Evolutionary conservation across 495 filamentous ascomycete genomes (phyloP), one percentile per base, ranked within the genome.

Genomic region (Penicillium coffeae): DNA sequence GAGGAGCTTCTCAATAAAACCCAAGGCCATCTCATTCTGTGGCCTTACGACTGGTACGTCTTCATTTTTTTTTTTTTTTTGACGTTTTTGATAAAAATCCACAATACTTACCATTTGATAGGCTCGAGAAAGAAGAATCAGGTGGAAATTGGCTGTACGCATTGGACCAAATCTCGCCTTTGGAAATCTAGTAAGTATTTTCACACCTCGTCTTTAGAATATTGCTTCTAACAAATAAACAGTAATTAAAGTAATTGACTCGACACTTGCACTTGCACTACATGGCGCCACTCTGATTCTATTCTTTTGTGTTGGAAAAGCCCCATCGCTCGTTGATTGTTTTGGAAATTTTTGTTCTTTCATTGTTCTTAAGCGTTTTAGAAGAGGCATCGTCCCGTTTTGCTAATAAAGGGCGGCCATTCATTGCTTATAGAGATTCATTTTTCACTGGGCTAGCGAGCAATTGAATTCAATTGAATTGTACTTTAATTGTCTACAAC

Each of bases 121-220:
- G 78, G 83, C 80, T 98, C 39, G 79, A 80, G 44, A 85, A 84
- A 55, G 94, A 96, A 69, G 93, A 96, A 71, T 80, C 84, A 56
- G 88, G 86, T 52, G 90, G 89, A 33, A 95, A 96, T 63, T 98
- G 94, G 94, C 81, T 97, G 39, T 97, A 96, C 66, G 88, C 88
- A 66, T 85, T 96, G 38, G 93, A 98, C 65, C 86, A 93, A 60
- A 82, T 98, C 63, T 94, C 93, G 54, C 93, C 93, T 42, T 74
- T 97, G 70, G 89, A 95, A 71, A 98, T 98, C 50, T 98, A 97
- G 92, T 95, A 80, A 81, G 90, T 80, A 25, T 18, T 32, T 45
- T 27, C 38, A 3, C 16, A 40, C 9, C 9, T 36, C 32, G 18
- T 27, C 3, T 5, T 38, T 27, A 16, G 33, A 19, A 25, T 38